Conservation (phyloP, 768 basidiomycete genomes). For the Naganishia vaughanmartiniae region DNA sequence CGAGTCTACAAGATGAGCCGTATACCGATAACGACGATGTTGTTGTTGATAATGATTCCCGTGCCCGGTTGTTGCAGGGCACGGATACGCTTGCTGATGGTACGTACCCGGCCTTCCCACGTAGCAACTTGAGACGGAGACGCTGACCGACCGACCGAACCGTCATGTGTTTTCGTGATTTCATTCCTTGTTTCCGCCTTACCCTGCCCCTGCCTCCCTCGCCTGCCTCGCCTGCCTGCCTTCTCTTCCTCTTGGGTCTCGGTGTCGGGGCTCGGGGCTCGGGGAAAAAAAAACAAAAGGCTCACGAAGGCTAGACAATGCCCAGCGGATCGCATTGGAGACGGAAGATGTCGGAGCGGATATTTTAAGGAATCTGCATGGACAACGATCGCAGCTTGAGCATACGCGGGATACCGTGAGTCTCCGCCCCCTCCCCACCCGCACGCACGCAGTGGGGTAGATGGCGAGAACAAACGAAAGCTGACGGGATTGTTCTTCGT, state of each 20-base stretch:
- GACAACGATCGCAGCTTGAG: slow-evolving; percentile 91
- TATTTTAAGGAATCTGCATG: slow-evolving; percentile 77
- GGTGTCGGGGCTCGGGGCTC: too few relatives aligned
- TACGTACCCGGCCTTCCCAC: background rate
- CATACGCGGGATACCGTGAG: slow-evolving; percentile 83
- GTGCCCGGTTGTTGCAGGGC: slow-evolving; percentile 74
- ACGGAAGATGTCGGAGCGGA: slow-evolving; percentile 94
- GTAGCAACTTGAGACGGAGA: too few relatives aligned
- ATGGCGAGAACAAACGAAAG: too few relatives aligned
- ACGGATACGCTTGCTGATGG: slow-evolving; percentile 80
- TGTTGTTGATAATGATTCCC: slow-evolving; percentile 54
- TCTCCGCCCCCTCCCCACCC: background rate
- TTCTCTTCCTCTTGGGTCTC: too few relatives aligned
- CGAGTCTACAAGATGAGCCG: slow-evolving; percentile 67
- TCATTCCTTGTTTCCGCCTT: too few relatives aligned
- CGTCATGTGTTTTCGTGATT: too few relatives aligned
- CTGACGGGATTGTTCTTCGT: background rate
- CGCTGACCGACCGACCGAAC: too few relatives aligned
- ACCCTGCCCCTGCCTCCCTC: too few relatives aligned
- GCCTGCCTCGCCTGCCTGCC: too few relatives aligned
- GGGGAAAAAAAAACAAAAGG: slow-evolving; percentile 26
- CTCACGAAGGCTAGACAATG: slow-evolving; percentile 77
- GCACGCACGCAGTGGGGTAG: too few relatives aligned
- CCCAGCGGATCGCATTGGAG: slow-evolving; percentile 87
- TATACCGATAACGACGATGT: slow-evolving; percentile 56